Base-by-base conservation (phyloP, 1,139 yeast species). In the Suhomyces guaymorum region DNA sequence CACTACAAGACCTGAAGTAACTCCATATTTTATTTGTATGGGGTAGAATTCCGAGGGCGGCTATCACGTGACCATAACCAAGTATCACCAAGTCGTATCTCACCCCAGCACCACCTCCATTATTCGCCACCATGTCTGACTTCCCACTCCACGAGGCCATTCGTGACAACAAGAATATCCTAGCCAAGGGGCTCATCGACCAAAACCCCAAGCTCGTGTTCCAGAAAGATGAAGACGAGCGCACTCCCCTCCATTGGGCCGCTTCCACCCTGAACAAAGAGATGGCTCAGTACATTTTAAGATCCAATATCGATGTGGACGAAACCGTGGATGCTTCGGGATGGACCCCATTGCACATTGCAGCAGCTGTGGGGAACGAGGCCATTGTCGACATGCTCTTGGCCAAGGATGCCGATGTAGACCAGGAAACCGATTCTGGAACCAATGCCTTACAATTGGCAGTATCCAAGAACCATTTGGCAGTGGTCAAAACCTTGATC, bases 211-310 rank as follows among this genome's bases (percentile, higher is more conserved):
- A 64, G 17, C 47, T 65, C 9, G 73, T 74, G 3, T 46, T 70
- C 4, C 35, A 51, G 12, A 64, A 61, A 43, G 97, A 90, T 54
- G 74, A 70, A 5, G 97, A 89, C 53, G 84, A 81, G 3, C 72
- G 97, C 43, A 81, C 86, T 2, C 85, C 96, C 4, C 63, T 90
- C 32, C 95, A 87, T 54, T 90, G 97, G 97, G 96, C 97, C 1
- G 78, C 82, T 23, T 79, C 95, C 1, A 70, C 71, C 47, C 76
- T 80, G 37, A 72, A 81, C 42, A 49, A 59, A 8, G 80, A 75
- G 20, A 65, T 84, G 17, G 81, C 79, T 1, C 59, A 74, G 25
- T 56, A 66, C 26, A 60, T 85, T 10, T 55, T 83, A 16, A 61
- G 70, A 23, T 71, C 74, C 4, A 33, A 43, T 11, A 38, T 48